phyloP scores from a whole-genome alignment of 306 rosid genomes.

The Biancaea sappan region DNA sequence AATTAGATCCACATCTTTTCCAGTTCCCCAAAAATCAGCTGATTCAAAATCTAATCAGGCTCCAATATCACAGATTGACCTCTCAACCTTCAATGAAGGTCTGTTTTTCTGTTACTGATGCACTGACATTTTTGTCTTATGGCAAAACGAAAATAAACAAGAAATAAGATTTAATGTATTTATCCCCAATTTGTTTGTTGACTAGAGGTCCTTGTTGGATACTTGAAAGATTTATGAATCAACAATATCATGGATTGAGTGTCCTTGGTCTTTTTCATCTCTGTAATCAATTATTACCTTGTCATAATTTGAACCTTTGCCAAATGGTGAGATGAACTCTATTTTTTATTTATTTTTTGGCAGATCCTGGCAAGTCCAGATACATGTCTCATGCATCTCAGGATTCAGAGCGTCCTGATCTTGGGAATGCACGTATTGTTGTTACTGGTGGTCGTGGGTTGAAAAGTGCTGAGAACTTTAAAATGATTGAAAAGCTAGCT shows the following conservation, averaged over 20 bases:
- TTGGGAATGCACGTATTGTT: constrained; percentile 84
- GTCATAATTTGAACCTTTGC: constrained; percentile 28
- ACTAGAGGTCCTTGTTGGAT: constrained; percentile 21
- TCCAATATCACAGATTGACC: constrained; percentile 85
- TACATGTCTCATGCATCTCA: constrained; percentile 68
- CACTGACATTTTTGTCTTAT: constrained; percentile 18
- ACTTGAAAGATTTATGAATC: constrained; percentile 31
- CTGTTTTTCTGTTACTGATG: constrained; percentile 44
- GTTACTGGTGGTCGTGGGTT: constrained; percentile 88
- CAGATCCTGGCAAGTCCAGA: constrained; percentile 76
- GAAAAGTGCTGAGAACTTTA: constrained; percentile 90
- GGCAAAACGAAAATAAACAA: constrained; percentile 29
- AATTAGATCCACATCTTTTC: constrained; percentile 85
- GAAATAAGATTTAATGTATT: constrained; percentile 1
- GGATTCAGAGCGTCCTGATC: constrained; percentile 83
- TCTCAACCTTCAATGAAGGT: constrained; percentile 89
- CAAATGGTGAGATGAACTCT: background rate
- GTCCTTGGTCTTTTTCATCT: constrained; percentile 23
- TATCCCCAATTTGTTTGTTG: background rate
- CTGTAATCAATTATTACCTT: constrained; percentile 6
- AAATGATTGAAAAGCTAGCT: constrained; percentile 88
- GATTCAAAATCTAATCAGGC: constrained; percentile 61
- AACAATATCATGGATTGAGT: constrained; percentile 26
- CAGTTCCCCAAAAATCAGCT: constrained; percentile 43
- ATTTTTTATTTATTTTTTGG: constrained; percentile 6